Base-by-base conservation (phyloP, 306 rosid species). In the Carpinus viminea region DNA sequence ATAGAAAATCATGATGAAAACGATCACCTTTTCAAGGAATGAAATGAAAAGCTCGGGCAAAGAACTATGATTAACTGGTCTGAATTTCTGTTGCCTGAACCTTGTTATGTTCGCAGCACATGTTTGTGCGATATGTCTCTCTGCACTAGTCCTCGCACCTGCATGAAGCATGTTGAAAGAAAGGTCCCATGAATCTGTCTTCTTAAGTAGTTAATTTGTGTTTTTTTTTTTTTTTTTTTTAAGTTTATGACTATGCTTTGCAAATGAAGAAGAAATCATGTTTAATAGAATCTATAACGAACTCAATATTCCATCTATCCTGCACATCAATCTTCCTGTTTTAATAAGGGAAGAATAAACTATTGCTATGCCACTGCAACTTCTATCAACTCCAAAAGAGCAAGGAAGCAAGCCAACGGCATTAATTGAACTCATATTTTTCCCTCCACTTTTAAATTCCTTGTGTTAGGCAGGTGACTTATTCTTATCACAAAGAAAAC, bases 21-120 rank as follows among this genome's bases (percentile, higher is more conserved):
- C 1, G 56, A 62, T 70, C 82, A 91, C 98, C 97, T 90, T 92
- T 24, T 43, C 82, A 66, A 88, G 82, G 83, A 95, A 92, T 55
- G 94, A 89, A 78, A 83, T 46, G 79, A 92, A 93, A 86, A 92
- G 98, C 61, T 87, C 93, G 71, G 93, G 77, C 89, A 93, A 76
- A 61, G 98, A 79, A 64, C 87, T 87, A 47, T 50, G 81, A 87
- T 95, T 95, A 57, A 70, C 64, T 60, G 74, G 64, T 80, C 96
- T 91, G 28, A n/a, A 73, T 45, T 7, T 91, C 82, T 75, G 65
- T 43, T 86, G 70, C 53, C 21, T 60, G 74, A 87, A 84, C 76
- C 78, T 74, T 61, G 68, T 54, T 75, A 92, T 88, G 83, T 90
- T 89, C 47, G 84, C 80, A 21, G 36, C 72, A 86, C 93, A 95